These are phyloP conservation scores for Lindgomyces ingoldianus DNA, from an alignment of 495 filamentous ascomycete species.

Conservation along the genomic window DNA sequence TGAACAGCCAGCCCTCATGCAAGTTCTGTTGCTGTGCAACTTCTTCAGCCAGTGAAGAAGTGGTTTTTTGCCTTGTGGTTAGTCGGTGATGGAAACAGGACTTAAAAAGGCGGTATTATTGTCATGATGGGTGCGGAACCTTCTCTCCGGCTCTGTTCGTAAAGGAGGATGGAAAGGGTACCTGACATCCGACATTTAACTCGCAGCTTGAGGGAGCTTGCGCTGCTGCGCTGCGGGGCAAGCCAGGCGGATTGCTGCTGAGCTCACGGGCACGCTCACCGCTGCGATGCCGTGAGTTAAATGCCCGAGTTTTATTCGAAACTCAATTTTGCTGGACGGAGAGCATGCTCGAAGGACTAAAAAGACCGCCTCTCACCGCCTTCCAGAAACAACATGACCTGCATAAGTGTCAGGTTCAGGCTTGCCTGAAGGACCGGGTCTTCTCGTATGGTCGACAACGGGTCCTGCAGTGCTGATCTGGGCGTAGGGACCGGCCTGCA, in stretches of 20 bases:
- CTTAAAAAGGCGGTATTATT: slow-evolving; percentile 30
- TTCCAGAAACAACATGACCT: slow-evolving; percentile 12
- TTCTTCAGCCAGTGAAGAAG: slow-evolving; percentile 21
- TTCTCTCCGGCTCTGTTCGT: slow-evolving; percentile 26
- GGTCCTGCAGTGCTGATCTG: slow-evolving; percentile 28
- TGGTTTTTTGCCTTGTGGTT: slow-evolving; percentile 23
- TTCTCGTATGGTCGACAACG: slow-evolving; percentile 12
- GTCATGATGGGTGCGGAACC: slow-evolving; percentile 32
- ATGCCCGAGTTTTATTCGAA: slow-evolving; percentile 28
- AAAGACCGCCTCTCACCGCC: slow-evolving; percentile 24
- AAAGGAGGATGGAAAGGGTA: slow-evolving; percentile 20
- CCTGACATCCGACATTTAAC: slow-evolving; percentile 18
- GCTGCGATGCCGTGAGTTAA: slow-evolving; percentile 21
- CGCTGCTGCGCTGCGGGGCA: not conserved
- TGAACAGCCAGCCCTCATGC: slow-evolving; percentile 3
- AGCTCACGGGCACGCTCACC: slow-evolving; percentile 7
- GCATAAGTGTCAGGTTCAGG: slow-evolving; percentile 28
- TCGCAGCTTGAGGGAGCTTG: slow-evolving; percentile 14
- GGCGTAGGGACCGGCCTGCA: slow-evolving; percentile 32
- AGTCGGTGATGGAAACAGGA: slow-evolving; percentile 27
- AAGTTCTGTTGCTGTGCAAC: slow-evolving; percentile 11
- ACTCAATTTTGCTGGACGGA: slow-evolving; percentile 11
- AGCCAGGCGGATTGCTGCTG: not conserved
- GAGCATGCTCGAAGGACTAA: not conserved
- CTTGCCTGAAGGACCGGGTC: not conserved